phyloP scores from a whole-genome alignment of 2,329 filamentous ascomycete genomes.

The Xylariaceae sp. region DNA sequence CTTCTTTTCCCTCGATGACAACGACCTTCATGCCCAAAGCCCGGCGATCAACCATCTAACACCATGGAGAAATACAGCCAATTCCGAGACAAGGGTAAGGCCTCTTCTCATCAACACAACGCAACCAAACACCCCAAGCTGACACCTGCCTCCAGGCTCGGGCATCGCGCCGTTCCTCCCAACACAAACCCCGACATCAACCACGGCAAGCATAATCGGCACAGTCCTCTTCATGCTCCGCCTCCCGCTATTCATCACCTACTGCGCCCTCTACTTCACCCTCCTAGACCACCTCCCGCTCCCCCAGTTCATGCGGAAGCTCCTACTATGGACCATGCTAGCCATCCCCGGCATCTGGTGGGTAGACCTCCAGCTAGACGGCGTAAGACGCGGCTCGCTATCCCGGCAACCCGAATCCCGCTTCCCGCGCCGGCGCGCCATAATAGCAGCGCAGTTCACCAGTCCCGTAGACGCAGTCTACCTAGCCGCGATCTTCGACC shows the following conservation, averaged over 20 bases:
- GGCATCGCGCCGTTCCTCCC: constrained; percentile 96
- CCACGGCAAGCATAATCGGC: constrained; percentile 61
- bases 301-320: constrained; percentile 64
- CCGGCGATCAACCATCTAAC: neutral
- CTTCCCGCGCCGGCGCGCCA: constrained; percentile 71
- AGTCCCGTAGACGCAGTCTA: constrained; percentile 92
- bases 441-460: constrained; percentile 89
- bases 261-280: constrained; percentile 68
- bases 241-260: constrained; percentile 69
- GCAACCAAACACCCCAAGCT: constrained; percentile 2
- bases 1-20: neutral
- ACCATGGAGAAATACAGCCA: constrained; percentile 92
- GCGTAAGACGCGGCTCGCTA: constrained; percentile 85
- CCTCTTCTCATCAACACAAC: too few relatives aligned
- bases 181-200: constrained; percentile 60
- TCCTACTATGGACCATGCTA: constrained; percentile 81
- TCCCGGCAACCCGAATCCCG: constrained; percentile 68
- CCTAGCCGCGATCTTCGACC: constrained; percentile 92
- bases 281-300: constrained; percentile 77
- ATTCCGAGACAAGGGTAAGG: constrained; percentile 78
- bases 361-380: constrained; percentile 97
- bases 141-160: constrained; percentile 59
- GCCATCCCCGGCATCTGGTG: constrained; percentile 93
- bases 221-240: constrained; percentile 74
- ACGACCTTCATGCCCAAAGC: neutral